Evolutionary conservation across 345 rosid species (phyloP), one percentile per base, ranked within the genome.

Genomic region (Lepidium aucheri): DNA sequence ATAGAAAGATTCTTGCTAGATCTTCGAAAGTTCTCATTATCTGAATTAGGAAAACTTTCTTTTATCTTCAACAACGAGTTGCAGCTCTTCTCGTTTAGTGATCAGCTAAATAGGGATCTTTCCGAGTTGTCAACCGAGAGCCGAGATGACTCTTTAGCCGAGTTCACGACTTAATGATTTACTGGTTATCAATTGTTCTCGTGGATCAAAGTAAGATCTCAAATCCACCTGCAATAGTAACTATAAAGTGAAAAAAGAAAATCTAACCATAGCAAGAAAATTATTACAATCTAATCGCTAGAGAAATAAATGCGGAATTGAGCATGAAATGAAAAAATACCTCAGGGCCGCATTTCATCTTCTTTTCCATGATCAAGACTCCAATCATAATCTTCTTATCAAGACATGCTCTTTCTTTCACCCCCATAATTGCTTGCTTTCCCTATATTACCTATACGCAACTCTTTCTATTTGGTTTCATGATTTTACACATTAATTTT

Each of bases 281-380:
- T 7, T 20, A 49, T 40, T 30, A 16, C 16, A 53, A 53, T 26
- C 17, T 7, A 33, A 44, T 53, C 63, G 28, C 52, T 34, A 6
- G 65, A 14, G 49, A 45, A 28, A 20, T 17, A 32, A 69, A n/a
- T 30, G 24, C 55, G 44, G 57, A 54, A 54, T 15, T 47, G 11
- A 70, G 73, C 44, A 56, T 60, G 64, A 68, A 74, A 68, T 50
- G 68, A 75, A 73, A 63, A 40, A 68, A 66, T 73, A 80, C 75
- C 81, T 77, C 84, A 77, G 75, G 67, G 80, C 81, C 76, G 76
- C 79, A 77, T 69, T 77, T 80, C 84, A 77, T 81, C 84, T 80
- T 86, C 90, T 85, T 85, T 81, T 83, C 87, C 90, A 85, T 81
- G 66, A 85, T 87, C 69, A 87, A 85, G 67, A 85, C 84, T 68